Base-by-base conservation (phyloP, 129 eudicot species). In the Helianthus annuus region DNA sequence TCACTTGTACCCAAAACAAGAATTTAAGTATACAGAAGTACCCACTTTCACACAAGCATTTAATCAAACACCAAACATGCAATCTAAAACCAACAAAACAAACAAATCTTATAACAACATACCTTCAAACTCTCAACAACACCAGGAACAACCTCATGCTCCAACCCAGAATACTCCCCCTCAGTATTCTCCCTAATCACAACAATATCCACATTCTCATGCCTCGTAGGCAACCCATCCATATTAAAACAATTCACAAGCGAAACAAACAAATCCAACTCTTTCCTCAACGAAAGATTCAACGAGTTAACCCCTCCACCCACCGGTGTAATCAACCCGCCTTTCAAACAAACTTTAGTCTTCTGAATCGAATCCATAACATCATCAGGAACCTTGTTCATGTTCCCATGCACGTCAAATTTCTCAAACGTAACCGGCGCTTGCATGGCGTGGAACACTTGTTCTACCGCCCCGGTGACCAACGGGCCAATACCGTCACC, bases 111-210 rank as follows among this genome's bases (percentile, higher is more conserved):
- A 5, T 11, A 40, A 48, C 4, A 29, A 19, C 22, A 19, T 49
- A 90, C 97, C 97, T 90, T 90, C 64, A 87, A 91, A 78, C 97
- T 90, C 71, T 90, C 97, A 14, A 87, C 87, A 10, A 90, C 97
- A 3, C 97, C 97, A 45, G 95, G 95, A 68, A 90, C 91, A 55
- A 90, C 95, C 81, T 88, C 97, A 39, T 91, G 97, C 76, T 91
- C 95, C 57, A 91, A 82, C 1, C 97, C 97, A 2, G 95, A 48
- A 74, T 91, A 91, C 82, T 91, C 97, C 10, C 97, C 97, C 55
- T 91, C 97, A 0, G 97, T 91, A 49, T 91, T 91, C 95, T 91
- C 97, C 81, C 97, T 76, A 10, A 91, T 82, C 69, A 91, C 97
- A 48, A 91, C 97, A 34, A 91, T 88, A 82, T 91, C 89, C 1